Percentiles rank a stretch among this genome's conserved stretches.
These are phyloP conservation scores for Paraconiothyrium sp. DNA, from an alignment of 2,329 filamentous ascomycete genomes.

Conservation along the genomic window DNA sequence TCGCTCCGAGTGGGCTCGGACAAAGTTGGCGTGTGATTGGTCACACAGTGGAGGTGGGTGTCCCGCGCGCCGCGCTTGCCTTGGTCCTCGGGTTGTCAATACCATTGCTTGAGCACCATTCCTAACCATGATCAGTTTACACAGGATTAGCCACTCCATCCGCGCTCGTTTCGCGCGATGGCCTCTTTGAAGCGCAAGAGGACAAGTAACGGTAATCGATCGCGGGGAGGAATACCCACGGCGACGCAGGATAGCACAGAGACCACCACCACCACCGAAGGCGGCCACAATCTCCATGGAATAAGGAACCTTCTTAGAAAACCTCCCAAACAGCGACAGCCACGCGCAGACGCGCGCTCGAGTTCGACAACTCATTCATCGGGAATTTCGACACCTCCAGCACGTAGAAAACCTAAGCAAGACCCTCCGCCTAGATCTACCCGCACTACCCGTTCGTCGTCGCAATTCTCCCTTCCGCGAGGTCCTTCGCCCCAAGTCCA, in stretches of 20 bases:
- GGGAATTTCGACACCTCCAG: not conserved
- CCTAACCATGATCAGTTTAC: constrained; percentile 9
- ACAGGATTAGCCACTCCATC: not conserved
- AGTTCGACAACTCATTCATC: not conserved
- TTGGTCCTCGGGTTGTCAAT: not conserved
- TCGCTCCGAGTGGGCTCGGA: not conserved
- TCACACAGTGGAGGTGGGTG: not conserved
- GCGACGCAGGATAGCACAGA: too few species aligned
- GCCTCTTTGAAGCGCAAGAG: constrained; percentile 6
- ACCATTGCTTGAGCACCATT: not conserved
- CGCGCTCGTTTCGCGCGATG: constrained; percentile 7
- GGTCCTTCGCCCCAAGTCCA: constrained; percentile 26
- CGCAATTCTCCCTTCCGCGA: not conserved
- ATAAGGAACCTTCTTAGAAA: not conserved
- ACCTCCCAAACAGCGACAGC: not conserved
- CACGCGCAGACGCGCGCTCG: not conserved
- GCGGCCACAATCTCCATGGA: too few species aligned
- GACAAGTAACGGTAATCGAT: not conserved
- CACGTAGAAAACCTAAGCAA: constrained; percentile 13
- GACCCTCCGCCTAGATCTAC: constrained; percentile 3
- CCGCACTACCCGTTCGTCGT: not conserved
- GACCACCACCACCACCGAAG: too few species aligned
- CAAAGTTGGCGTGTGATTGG: not conserved
- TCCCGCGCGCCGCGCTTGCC: constrained; percentile 2
- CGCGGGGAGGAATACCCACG: not conserved